Evolutionary conservation across 495 filamentous ascomycete genomes (phyloP), one percentile per base, ranked within the genome.

Genomic region (Lichina pygmaea): DNA sequence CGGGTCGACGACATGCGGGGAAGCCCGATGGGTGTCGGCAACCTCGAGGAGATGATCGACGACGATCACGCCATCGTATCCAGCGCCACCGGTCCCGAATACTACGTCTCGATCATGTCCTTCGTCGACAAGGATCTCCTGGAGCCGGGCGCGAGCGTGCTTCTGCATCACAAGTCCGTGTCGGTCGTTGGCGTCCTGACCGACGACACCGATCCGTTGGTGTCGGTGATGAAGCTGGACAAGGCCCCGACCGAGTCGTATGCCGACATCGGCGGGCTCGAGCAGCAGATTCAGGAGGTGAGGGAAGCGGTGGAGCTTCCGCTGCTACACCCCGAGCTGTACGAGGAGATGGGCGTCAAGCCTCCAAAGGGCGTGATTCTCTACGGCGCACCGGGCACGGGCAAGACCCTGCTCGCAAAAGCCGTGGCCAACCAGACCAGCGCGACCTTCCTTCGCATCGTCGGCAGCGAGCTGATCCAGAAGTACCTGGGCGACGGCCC

Each of bases 291-390:
- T 48, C 89, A 99, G 57, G 89, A 99, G 59, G 89, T 99, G 33
- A 71, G 89, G 48, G 89, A 99, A 61, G 85, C 89, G 9, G 89
- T 99, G 47, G 89, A 99, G 62, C 64, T 99, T 47, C 89, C 89
- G 8, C 68, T 99, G 43, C 72, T 99, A 49, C 89, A 99, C 56
- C 89, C 89, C 0, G 89, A 99, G 62, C 67, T 99, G 11, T 99
- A 99, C 60, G 89, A 99, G 61, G 89, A 99, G 64, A 99, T 99
- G 89, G 89, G 89, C 56, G 95, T 99, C 69, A 99, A 95, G 61
- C 86, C 89, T 30, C 89, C 89, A 34, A 99, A 99, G 69, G 89
- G 89, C 68, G 89, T 99, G 48, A 99, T 99, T 54, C 79, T 99
- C 34, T 99, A 99, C 62, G 89, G 89, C 62, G 84, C 81, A 6